These are phyloP conservation scores for Collybiopsis luxurians DNA, from an alignment of 768 basidiomycete species.

Conservation along the genomic window DNA sequence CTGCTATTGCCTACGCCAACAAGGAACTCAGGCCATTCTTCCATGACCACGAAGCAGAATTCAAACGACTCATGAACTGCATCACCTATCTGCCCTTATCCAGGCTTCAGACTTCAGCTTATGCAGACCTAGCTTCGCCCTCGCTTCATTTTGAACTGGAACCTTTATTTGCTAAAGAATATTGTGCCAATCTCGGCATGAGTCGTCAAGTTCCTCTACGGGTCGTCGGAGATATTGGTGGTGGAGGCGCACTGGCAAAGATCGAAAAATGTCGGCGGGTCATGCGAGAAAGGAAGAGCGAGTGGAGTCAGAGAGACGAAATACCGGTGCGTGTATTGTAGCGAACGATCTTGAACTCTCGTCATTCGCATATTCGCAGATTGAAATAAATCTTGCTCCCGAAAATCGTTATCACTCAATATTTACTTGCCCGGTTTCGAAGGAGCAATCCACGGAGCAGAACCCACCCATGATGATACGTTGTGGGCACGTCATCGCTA, in stretches of 20 bases:
- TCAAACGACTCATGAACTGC: conserved; percentile 69
- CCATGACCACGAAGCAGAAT: conserved; percentile 55
- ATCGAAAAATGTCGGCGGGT: conserved; percentile 95
- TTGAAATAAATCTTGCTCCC: conserved; percentile 86
- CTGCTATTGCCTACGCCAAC: conserved; percentile 76
- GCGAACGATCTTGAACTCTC: neutral
- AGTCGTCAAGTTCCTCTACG: conserved; percentile 84
- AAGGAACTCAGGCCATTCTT: conserved; percentile 63
- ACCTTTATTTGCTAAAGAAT: conserved; percentile 85
- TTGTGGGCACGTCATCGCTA: conserved; percentile 94
- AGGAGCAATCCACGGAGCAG: conserved; percentile 88
- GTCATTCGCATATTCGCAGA: conserved; percentile 43
- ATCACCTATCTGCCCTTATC: conserved; percentile 67
- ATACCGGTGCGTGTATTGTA: conserved; percentile 60
- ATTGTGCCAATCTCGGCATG: conserved; percentile 84
- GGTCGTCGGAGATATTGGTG: conserved; percentile 91
- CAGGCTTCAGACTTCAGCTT: conserved; percentile 66
- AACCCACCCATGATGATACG: conserved; percentile 99
- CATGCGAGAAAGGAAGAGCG: conserved; percentile 89
- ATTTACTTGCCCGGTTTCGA: conserved; percentile 96
- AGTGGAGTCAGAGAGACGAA: conserved; percentile 89
- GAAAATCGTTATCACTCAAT: conserved; percentile 95
- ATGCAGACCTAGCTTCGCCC: conserved; percentile 70
- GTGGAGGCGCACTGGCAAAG: conserved; percentile 83
- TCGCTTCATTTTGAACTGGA: conserved; percentile 76